Percentiles rank a stretch among this genome's conserved stretches.
These are phyloP conservation scores for Taxawa tesnikishii DNA, from an alignment of 2,329 filamentous ascomycete species.

Conservation along the genomic window DNA sequence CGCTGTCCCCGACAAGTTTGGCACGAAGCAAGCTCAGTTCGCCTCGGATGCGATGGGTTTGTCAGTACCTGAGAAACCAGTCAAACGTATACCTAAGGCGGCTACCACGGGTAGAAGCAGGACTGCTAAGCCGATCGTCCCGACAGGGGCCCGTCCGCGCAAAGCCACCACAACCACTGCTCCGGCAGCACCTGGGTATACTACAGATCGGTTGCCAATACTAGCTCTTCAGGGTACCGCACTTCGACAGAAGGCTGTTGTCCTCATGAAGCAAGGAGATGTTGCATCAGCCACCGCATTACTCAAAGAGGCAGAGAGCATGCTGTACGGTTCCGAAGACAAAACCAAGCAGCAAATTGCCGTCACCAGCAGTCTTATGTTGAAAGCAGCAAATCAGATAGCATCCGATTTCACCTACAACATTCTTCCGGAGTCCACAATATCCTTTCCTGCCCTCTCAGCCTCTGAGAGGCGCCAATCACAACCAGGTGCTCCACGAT, in stretches of 20 bases:
- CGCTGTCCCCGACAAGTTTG: background rate
- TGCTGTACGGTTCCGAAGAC: background rate
- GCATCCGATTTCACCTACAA: slow-evolving; percentile 54
- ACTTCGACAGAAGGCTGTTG: slow-evolving; percentile 5
- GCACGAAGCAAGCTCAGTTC: background rate
- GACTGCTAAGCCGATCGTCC: background rate
- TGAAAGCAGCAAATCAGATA: slow-evolving; percentile 1
- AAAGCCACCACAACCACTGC: background rate
- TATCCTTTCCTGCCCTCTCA: slow-evolving; percentile 64
- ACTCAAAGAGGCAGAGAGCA: slow-evolving; percentile 1
- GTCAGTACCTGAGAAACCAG: background rate
- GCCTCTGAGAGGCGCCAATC: slow-evolving; percentile 1
- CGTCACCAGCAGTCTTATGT: slow-evolving; percentile 1
- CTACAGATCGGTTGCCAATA: background rate
- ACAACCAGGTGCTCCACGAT: slow-evolving; percentile 11
- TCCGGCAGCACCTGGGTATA: background rate
- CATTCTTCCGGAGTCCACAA: slow-evolving; percentile 81
- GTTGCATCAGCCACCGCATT: background rate
- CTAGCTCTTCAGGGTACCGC: background rate
- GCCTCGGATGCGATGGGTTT: too few species aligned
- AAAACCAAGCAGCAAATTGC: slow-evolving; percentile 1
- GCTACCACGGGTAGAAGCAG: background rate
- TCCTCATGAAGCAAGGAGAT: slow-evolving; percentile 3
- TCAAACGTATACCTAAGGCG: background rate
- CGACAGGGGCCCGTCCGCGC: too few species aligned